Conservation (phyloP, 257 asterid genomes). For the Penstemon newberryi region DNA sequence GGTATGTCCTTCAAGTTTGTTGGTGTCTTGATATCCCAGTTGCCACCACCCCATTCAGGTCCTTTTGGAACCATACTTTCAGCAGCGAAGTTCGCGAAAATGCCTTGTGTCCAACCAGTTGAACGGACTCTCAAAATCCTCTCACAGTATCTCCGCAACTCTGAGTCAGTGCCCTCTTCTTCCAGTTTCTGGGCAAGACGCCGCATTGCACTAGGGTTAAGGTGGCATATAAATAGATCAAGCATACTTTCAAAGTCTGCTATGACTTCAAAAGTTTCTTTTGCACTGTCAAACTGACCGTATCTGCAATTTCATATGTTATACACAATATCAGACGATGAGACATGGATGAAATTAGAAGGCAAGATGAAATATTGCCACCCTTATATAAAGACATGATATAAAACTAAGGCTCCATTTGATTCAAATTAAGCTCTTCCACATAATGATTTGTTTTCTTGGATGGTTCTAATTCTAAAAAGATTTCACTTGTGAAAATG, state of each 20-base stretch:
- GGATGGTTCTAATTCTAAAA: neutral
- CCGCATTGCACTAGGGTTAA: constrained; percentile 98
- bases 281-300: constrained; percentile 96
- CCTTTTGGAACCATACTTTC: constrained; percentile 99
- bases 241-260: constrained; percentile 97
- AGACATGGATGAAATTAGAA: neutral
- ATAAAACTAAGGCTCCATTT: neutral
- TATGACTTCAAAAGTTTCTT: constrained; percentile 95
- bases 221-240: constrained; percentile 96
- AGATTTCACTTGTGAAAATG: neutral
- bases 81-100: constrained; percentile 97
- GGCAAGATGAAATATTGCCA: neutral
- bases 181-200: constrained; percentile 94
- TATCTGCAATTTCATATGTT: constrained; percentile 60
- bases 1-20: constrained; percentile 90
- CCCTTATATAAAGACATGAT: constrained; percentile 8
- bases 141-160: constrained; percentile 93
- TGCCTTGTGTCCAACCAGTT: constrained; percentile 99
- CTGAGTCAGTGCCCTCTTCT: constrained; percentile 87
- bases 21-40: constrained; percentile 98
- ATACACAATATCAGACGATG: constrained; percentile 14
- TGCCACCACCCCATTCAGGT: constrained; percentile 99
- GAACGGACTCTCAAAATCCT: constrained; percentile 95
- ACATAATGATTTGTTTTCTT: constrained; percentile 11
- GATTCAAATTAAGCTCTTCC: neutral